phyloP scores from a whole-genome alignment of 495 filamentous ascomycete species.

The Penicillium cosmopolitanum region DNA sequence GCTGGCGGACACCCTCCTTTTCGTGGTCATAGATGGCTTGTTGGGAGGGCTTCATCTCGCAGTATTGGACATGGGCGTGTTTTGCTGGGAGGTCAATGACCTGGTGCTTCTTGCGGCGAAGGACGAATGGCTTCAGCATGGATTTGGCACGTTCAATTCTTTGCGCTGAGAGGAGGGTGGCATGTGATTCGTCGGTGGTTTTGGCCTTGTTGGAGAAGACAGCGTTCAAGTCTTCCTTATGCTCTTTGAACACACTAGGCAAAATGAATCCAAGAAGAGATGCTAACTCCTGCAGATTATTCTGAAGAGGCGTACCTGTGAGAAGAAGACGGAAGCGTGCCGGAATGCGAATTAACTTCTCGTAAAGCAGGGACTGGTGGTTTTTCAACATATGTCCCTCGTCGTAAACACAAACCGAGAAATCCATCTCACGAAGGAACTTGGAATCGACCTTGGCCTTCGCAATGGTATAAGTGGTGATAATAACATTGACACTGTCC shows the following conservation, averaged over 20 bases:
- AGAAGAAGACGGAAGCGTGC: slow-evolving; percentile 81
- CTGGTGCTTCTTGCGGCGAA: slow-evolving; percentile 91
- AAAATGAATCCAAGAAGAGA: slow-evolving; percentile 90
- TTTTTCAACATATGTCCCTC: slow-evolving; percentile 94
- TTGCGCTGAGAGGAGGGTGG: slow-evolving; percentile 79
- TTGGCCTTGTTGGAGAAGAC: slow-evolving; percentile 92
- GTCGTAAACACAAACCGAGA: slow-evolving; percentile 80
- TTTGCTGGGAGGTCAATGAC: slow-evolving; percentile 92
- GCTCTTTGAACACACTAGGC: slow-evolving; percentile 74
- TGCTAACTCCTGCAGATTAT: slow-evolving; percentile 90
- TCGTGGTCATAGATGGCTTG: slow-evolving; percentile 69
- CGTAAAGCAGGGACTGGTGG: slow-evolving; percentile 75
- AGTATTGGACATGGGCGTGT: slow-evolving; percentile 73
- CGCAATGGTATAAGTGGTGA: slow-evolving; percentile 87
- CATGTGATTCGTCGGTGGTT: slow-evolving; percentile 70
- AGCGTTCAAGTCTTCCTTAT: slow-evolving; percentile 71
- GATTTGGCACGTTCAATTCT: slow-evolving; percentile 83
- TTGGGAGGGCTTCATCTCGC: slow-evolving; percentile 72
- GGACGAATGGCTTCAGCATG: slow-evolving; percentile 92
- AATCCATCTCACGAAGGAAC: slow-evolving; percentile 67
- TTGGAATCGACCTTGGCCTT: slow-evolving; percentile 65
- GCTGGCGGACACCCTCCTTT: slow-evolving; percentile 54
- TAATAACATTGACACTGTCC: slow-evolving; percentile 75
- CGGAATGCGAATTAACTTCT: slow-evolving; percentile 74
- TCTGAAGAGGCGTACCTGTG: slow-evolving; percentile 93